Percentiles rank a stretch among this genome's conserved stretches.
These are phyloP conservation scores for Rhynchospora tenuis DNA, from an alignment of 176 grass and related monocot genomes.

Conservation along the genomic window DNA sequence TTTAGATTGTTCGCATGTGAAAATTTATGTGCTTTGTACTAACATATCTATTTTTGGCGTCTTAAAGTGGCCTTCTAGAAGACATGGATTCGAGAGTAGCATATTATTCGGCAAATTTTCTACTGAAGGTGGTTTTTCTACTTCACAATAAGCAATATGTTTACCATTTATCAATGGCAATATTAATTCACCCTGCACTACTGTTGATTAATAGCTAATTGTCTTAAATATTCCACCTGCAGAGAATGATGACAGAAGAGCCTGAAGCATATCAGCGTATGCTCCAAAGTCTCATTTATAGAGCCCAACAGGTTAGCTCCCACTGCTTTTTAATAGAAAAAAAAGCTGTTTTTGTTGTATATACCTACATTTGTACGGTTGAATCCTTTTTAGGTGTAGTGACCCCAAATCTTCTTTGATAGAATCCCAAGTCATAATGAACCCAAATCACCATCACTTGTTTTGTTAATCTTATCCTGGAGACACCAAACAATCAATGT, in stretches of 20 bases:
- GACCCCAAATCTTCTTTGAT: background rate
- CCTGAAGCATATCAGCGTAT: slow-evolving; percentile 84
- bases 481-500: background rate
- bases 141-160: background rate
- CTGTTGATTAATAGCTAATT: background rate
- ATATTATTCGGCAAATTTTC: slow-evolving; percentile 98
- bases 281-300: slow-evolving; percentile 93
- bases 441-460: background rate
- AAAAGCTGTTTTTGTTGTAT: background rate
- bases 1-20: background rate
- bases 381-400: background rate
- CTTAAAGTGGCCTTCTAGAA: slow-evolving; percentile 76
- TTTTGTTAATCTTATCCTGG: background rate
- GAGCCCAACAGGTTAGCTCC: slow-evolving; percentile 75
- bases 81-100: slow-evolving; percentile 97
- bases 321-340: background rate
- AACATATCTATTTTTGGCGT: slow-evolving; percentile 12
- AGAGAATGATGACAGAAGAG: slow-evolving; percentile 99
- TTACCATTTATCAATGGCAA: background rate
- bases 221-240: slow-evolving; percentile 26
- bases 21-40: slow-evolving; percentile 19
- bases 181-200: background rate
- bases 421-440: background rate
- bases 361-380: background rate
- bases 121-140: slow-evolving; percentile 65